These are phyloP conservation scores for Kalaharituber pfeilii DNA, from an alignment of 2,329 filamentous ascomycete genomes.

Conservation along the genomic window DNA sequence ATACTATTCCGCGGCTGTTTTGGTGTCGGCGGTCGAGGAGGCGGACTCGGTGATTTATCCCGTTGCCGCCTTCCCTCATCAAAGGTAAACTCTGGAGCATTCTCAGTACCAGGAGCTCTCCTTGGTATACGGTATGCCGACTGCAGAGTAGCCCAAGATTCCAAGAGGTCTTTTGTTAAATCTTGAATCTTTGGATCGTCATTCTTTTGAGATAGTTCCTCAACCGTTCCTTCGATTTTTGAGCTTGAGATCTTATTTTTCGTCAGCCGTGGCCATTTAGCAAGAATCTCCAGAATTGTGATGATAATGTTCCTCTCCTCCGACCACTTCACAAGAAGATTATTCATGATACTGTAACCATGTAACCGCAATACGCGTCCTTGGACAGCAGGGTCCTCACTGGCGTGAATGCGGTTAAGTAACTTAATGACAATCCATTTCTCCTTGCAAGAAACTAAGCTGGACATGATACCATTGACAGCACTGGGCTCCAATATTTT, in stretches of 20 bases:
- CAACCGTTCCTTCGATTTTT: conserved; percentile 72
- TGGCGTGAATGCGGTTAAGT: conserved; percentile 69
- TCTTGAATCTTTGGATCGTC: conserved; percentile 58
- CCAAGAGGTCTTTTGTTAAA: conserved; percentile 53
- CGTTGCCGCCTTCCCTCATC: conserved; percentile 50
- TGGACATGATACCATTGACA: conserved; percentile 88
- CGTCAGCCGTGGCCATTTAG: conserved; percentile 75
- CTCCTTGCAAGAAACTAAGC: conserved; percentile 93
- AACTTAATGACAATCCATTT: conserved; percentile 98
- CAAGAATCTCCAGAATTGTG: conserved; percentile 76
- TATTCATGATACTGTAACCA: conserved; percentile 87
- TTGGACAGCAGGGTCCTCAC: conserved; percentile 69
- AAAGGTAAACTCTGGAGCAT: conserved; percentile 36
- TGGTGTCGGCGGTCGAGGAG: neutral
- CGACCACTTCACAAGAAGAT: conserved; percentile 64
- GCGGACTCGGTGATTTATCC: conserved; percentile 27
- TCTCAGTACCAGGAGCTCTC: conserved; percentile 26
- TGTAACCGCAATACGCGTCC: conserved; percentile 90
- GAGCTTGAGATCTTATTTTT: conserved; percentile 95
- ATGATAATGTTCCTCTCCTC: conserved; percentile 81
- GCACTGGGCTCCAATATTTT: conserved; percentile 56
- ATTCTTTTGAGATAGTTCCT: conserved; percentile 43
- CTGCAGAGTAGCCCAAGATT: conserved; percentile 77
- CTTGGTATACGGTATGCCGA: conserved; percentile 84
- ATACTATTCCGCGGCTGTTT: neutral